Evolutionary conservation across 805 yeast species (phyloP), one percentile per base, ranked within the genome.

Genomic region (Maudiozyma barnettii): DNA sequence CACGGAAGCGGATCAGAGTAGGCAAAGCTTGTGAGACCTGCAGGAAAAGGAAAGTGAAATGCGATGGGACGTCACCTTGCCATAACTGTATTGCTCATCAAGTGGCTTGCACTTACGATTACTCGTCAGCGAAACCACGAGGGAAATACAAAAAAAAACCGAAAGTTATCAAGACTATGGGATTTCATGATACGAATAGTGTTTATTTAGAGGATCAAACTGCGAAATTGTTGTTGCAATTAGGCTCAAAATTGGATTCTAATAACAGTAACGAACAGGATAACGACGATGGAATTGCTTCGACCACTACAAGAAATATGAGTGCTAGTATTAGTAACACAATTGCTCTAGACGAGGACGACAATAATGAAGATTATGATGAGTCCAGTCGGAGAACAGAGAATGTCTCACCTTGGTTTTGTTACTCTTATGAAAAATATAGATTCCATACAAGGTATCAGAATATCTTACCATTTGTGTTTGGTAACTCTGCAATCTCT

Each of bases 391-490:
- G 8, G 37, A 33, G 14, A 33, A 43, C 5, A 37, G 23, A 35
- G 16, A 43, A 43, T 5, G 14, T 19, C 13, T 22, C 60, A 4
- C 63, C 61, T 1, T 58, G 60, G 59, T 57, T 56, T 44, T 58
- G 69, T 9, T 64, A 61, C 48, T 66, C 69, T 20, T 49, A 55
- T 19, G 63, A 64, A 43, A 76, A 76, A 54, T 75, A 76, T 69
- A 63, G 80, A 39, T 71, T 67, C 47, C 69, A 68, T 54, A 63
- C 76, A 45, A 60, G 80, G 14, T 72, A 69, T 55, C 79, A 74
- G 47, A 69, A 69, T 47, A 53, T 70, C 7, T 50, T 76, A 23
- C 68, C 74, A 5, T 58, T 53, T 19, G 71, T 69, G 45, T 54
- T 76, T 39, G 75, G 76, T 22, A 48, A 54, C 6, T 51, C 60